Conservation (phyloP, 805 yeast species). For the Yamadazyma ubonensis region DNA sequence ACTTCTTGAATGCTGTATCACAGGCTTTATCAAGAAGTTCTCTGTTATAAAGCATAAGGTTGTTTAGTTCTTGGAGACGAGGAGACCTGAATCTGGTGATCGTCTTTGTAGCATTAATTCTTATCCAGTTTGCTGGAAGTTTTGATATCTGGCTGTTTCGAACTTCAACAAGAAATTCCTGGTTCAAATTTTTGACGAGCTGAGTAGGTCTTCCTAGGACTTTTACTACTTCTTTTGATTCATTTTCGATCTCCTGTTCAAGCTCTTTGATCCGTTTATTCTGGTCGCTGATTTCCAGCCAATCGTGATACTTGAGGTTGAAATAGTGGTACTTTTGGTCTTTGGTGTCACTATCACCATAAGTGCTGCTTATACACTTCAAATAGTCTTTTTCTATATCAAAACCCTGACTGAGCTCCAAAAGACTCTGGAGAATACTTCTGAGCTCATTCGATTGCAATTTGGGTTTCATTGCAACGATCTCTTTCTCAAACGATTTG, state of each 20-base stretch:
- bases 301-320: constrained; percentile 30
- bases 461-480: constrained; percentile 24
- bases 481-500: constrained; percentile 32
- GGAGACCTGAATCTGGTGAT: constrained; percentile 78
- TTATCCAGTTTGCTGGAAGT: constrained; percentile 76
- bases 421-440: constrained; percentile 37
- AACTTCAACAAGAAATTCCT: constrained; percentile 76
- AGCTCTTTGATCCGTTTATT: constrained; percentile 40
- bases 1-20: constrained; percentile 45
- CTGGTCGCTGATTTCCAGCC: constrained; percentile 40
- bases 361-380: constrained; percentile 51
- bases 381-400: constrained; percentile 36
- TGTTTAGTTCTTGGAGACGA: constrained; percentile 47
- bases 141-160: constrained; percentile 53
- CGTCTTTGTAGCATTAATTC: constrained; percentile 64
- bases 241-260: constrained; percentile 49
- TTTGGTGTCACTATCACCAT: constrained; percentile 45
- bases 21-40: constrained; percentile 50
- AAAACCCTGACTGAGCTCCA: constrained; percentile 25
- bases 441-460: constrained; percentile 34
- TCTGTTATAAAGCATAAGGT: constrained; percentile 56
- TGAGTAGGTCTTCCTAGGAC: constrained; percentile 56
- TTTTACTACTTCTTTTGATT: constrained; percentile 47
- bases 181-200: constrained; percentile 54
- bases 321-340: constrained; percentile 48